A percentile compares a stretch with the other conserved stretches of the same genome.
Evolutionary conservation across 2,329 filamentous ascomycete species (phyloP).

Genomic region (Lasiodiplodia citricola): DNA sequence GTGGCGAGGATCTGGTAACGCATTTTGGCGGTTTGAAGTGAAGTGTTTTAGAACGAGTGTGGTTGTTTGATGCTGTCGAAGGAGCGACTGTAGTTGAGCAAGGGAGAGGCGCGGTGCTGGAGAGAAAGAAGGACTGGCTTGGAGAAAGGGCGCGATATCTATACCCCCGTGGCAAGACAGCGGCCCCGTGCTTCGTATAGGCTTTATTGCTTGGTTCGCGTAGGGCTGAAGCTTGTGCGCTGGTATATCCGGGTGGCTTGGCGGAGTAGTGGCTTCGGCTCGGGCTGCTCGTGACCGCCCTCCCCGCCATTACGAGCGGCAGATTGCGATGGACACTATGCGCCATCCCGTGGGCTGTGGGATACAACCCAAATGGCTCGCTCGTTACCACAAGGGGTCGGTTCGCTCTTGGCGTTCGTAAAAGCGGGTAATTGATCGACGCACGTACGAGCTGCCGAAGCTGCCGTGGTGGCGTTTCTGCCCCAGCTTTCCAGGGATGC

Average conservation of each 20-base stretch:
- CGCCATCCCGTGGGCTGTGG: neutral
- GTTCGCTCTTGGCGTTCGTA: constrained; percentile 12
- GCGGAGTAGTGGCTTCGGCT: constrained; percentile 4
- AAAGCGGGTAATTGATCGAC: constrained; percentile 24
- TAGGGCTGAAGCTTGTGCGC: constrained; percentile 22
- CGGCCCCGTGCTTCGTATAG: constrained; percentile 10
- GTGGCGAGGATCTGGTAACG: constrained; percentile 20
- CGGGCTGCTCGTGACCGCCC: neutral
- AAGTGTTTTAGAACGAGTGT: constrained; percentile 1
- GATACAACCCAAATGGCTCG: constrained; percentile 14
- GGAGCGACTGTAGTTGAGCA: constrained; percentile 10
- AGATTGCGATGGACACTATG: constrained; percentile 13
- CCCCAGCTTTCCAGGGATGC: neutral
- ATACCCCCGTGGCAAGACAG: neutral
- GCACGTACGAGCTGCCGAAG: constrained; percentile 4
- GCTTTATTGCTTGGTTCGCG: constrained; percentile 18
- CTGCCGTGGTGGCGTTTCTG: neutral
- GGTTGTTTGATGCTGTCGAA: constrained; percentile 4
- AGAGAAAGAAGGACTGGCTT: neutral
- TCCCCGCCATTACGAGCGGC: constrained; percentile 19
- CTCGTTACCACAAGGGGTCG: constrained; percentile 12
- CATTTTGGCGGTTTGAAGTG: constrained; percentile 4
- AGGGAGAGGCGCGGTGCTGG: constrained; percentile 11
- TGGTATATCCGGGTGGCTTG: neutral
- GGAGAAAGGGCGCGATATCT: neutral